These are phyloP conservation scores for Puya raimondii DNA, from an alignment of 176 grass and related monocot genomes.

Conservation along the genomic window DNA sequence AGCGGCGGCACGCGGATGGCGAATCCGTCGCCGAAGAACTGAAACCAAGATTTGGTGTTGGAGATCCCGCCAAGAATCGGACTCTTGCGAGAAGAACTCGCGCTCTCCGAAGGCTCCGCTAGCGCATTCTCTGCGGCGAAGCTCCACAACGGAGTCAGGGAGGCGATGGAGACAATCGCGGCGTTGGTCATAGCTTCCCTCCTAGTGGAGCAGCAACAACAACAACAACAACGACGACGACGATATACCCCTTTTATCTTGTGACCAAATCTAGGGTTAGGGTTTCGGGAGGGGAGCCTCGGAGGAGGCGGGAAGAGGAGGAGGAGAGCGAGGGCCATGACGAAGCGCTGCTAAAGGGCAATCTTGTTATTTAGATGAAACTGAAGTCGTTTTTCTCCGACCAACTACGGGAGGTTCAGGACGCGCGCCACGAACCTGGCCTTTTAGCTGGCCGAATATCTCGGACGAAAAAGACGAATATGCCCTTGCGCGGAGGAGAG, in stretches of 20 bases:
- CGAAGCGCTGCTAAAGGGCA: neutral
- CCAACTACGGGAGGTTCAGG: too few relatives aligned
- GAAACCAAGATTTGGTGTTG: conserved; percentile 84
- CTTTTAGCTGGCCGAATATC: too few relatives aligned
- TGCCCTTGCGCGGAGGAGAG: neutral
- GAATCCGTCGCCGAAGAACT: conserved; percentile 85
- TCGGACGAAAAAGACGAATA: neutral
- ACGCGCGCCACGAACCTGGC: too few relatives aligned
- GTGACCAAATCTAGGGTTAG: neutral
- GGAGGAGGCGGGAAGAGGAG: conserved; percentile 24
- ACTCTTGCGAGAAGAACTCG: neutral
- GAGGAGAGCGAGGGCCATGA: conserved; percentile 54
- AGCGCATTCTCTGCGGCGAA: neutral
- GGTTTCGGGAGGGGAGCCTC: conserved; percentile 12
- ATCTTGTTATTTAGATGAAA: neutral
- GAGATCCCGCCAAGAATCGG: conserved; percentile 49
- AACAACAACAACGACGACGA: conserved; percentile 4
- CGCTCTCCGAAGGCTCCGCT: conserved; percentile 13
- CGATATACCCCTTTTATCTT: neutral
- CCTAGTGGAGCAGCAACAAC: conserved; percentile 31
- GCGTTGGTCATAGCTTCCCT: conserved; percentile 41
- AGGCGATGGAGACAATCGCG: conserved; percentile 22
- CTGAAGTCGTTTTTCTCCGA: too few relatives aligned
- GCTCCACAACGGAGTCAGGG: conserved; percentile 16
- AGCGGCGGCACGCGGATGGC: conserved; percentile 77